Conservation (phyloP, 176 grass and related monocot species). For the Ananas comosus region DNA sequence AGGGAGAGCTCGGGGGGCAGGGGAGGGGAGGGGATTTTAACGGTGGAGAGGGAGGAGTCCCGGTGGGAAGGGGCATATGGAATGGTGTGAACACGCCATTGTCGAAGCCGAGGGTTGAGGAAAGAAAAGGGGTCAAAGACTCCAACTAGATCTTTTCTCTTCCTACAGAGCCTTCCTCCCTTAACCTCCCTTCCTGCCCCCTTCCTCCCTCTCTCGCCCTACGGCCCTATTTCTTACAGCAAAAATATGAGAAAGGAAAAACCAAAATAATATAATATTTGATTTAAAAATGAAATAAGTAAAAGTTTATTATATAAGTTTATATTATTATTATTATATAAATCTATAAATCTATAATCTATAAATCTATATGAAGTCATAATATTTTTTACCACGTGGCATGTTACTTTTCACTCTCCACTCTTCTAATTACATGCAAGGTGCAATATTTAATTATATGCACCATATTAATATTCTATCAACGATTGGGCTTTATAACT, state of each 20-base stretch:
- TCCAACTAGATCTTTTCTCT: neutral
- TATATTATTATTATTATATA: no score
- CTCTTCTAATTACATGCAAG: no score
- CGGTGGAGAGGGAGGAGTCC: neutral
- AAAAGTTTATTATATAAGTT: no score
- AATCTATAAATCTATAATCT: no score
- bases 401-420: no score
- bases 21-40: neutral
- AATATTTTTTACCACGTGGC: no score
- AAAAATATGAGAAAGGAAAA: neutral
- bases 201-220: neutral
- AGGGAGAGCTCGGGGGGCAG: neutral
- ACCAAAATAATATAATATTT: neutral
- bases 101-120: neutral
- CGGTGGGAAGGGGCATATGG: neutral
- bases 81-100: neutral
- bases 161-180: neutral
- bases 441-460: no score
- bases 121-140: neutral
- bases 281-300: neutral
- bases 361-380: no score
- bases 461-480: no score
- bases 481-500: no score
- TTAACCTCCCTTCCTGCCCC: neutral
- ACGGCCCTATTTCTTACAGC: neutral